A percentile compares a stretch with the other conserved stretches of the same genome.
Conservation (phyloP, 345 rosid species). For the Corchorus olitorius region DNA sequence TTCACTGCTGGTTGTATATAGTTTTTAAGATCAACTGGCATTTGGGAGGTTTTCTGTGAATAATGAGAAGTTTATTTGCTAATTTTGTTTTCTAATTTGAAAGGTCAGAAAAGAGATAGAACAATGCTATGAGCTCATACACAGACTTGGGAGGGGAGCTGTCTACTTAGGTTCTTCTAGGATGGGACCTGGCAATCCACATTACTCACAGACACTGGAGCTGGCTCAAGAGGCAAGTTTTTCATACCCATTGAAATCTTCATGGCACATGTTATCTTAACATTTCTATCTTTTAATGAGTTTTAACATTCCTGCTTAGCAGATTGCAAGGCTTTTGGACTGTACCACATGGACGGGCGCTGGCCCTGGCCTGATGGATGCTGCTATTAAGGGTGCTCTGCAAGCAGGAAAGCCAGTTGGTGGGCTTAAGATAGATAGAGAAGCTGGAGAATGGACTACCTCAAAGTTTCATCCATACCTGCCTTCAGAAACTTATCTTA, state of each 20-base stretch:
- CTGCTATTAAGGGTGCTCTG: conserved; percentile 79
- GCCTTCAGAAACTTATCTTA: conserved; percentile 69
- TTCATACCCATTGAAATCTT: not conserved
- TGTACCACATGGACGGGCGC: conserved; percentile 96
- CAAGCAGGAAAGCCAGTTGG: conserved; percentile 76
- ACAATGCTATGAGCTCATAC: conserved; percentile 70
- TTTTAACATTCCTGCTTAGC: conserved; percentile 19
- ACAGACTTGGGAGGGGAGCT: conserved; percentile 78
- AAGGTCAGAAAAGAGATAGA: conserved; percentile 85
- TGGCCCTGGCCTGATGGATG: conserved; percentile 98
- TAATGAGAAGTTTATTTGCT: conserved; percentile 19
- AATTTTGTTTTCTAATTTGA: conserved; percentile 31
- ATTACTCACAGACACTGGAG: conserved; percentile 62
- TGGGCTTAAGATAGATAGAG: conserved; percentile 83
- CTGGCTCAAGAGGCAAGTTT: conserved; percentile 66
- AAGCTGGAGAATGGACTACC: conserved; percentile 92
- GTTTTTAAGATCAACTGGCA: not conserved
- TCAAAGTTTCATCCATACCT: conserved; percentile 84
- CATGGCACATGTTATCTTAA: not conserved
- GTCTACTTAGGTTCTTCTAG: conserved; percentile 88
- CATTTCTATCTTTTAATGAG: not conserved
- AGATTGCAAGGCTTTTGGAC: conserved; percentile 80
- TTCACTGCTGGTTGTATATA: not conserved
- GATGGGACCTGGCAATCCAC: conserved; percentile 68
- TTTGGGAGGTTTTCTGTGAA: not conserved